Evolutionary conservation across 2,329 filamentous ascomycete genomes (phyloP), one percentile per base, ranked within the genome.

Genomic region (Dactylonectria estremocensis): DNA sequence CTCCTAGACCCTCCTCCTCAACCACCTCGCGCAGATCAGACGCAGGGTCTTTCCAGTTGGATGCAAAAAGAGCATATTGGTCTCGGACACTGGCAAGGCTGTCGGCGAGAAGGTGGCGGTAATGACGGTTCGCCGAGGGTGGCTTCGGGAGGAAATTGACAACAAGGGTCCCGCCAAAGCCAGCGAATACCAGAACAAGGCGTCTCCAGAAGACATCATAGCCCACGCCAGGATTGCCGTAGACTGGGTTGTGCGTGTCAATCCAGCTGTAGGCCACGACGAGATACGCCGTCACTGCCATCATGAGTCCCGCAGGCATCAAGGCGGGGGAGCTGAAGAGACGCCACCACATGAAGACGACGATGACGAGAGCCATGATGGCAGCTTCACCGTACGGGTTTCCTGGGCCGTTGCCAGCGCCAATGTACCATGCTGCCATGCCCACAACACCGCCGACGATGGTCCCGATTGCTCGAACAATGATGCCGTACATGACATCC

Each of bases 261-360:
- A 73, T 67, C 70, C 70, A 73, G 20, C 71, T 73, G 31, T 73
- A 73, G 2, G 69, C 69, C 2, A 63, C 48, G 1, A 73, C 71
- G 57, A 73, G 68, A 24, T 64, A 73, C 50, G 70, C 72, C 3
- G 71, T 73, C 2, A 60, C 69, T 8, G 68, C 70, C 33, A 73
- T 69, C 71, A 73, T 71, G 14, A 73, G 69, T 8, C 68, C 56
- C 1, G 68, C 70, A 11, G 64, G 48, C 63, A 73, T 66, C 18
- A 71, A 64, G 1, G 72, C 66, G 2, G 71, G 70, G 2, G 70
- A 61, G 18, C 68, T 56, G 28, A 73, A 73, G 6, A 73, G 50
- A 13, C 70, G 59, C 71, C 71, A 73, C 64, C 70, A 73, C 71
- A 73, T 73, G 60, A 73, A 69, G 5, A 63, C 18, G 0, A 73